Base-by-base conservation (phyloP, 2,329 filamentous ascomycete species). In the Simplicillium sp. region DNA sequence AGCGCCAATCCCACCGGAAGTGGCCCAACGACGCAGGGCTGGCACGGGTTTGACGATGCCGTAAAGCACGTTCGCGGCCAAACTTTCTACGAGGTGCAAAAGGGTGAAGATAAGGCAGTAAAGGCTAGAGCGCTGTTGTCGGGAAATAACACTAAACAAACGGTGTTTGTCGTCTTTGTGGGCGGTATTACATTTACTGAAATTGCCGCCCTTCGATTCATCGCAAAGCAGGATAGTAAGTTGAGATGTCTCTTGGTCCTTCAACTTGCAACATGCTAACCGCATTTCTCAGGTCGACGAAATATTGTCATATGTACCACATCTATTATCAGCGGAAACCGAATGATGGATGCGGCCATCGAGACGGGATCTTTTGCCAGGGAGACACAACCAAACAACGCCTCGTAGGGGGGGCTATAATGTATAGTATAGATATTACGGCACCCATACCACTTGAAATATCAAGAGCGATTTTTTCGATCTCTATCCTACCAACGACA, bases 121-220 rank as follows among this genome's bases (percentile, higher is more conserved):
- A 89, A 90, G 53, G 90, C 90, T 13, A 74, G 88, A 42, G 82
- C 87, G 45, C 75, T 94, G 18, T 68, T 98, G 32, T 86, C 87
- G 36, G 87, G 88, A 1, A 86, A 86, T 3, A 75, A 76, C 13
- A 77, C 77, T 38, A 81, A 80, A 58, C 94, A 95, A 68, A 90
- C 85, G 0, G 83, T 94, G 1, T 86, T 96, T 55, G 82, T 98
- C n/a, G 94, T 97, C 51, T 97, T 97, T 62, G 68, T 98, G 14
- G 92, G 92, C n/a, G 94, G 92, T 2, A 85, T 98, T 41, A 96
- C 88, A 0, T 95, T 94, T 56, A 90, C 92, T 0, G 92, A 98
- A 63, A 90, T 98, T 58, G 88, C 94, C 33, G 92, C 94, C 15
- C 59, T 98, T 56, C 75, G 94, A 41, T 97, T 95, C 57, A 83